Conservation (phyloP, 495 filamentous ascomycete genomes). For the Baudoinia panamericana region DNA sequence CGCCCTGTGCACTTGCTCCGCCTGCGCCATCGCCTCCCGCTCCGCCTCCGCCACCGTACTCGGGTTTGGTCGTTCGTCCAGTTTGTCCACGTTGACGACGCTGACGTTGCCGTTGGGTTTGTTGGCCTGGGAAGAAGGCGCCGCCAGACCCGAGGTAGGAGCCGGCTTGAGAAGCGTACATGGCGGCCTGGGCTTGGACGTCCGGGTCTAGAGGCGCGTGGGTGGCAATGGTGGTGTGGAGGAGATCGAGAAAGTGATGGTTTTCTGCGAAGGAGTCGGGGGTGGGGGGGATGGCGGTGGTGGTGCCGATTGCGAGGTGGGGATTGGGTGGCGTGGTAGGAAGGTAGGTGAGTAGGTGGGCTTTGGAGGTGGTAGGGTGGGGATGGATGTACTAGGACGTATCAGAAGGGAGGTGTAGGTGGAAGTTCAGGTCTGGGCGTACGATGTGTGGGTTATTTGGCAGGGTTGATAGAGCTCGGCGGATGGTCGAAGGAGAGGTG, state of each 20-base stretch:
- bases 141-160: slow-evolving; percentile 54
- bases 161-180: slow-evolving; percentile 66
- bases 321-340: slow-evolving; percentile 56
- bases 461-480: slow-evolving; percentile 19
- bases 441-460: slow-evolving; percentile 28
- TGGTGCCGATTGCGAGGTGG: slow-evolving; percentile 61
- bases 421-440: slow-evolving; percentile 16
- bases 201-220: slow-evolving; percentile 61
- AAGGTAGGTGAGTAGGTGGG: slow-evolving; percentile 59
- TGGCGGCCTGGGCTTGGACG: slow-evolving; percentile 61
- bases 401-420: slow-evolving; percentile 5
- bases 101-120: slow-evolving; percentile 4
- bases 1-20: slow-evolving; percentile 70
- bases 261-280: slow-evolving; percentile 68
- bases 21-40: slow-evolving; percentile 46
- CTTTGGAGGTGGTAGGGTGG: slow-evolving; percentile 30
- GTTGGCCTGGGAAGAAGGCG: slow-evolving; percentile 42
- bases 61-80: slow-evolving; percentile 19
- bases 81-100: too few relatives aligned
- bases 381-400: slow-evolving; percentile 56
- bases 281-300: slow-evolving; percentile 59
- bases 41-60: slow-evolving; percentile 33
- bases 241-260: slow-evolving; percentile 54
- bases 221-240: slow-evolving; percentile 57
- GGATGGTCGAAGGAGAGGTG: slow-evolving; percentile 5